Percentiles rank a stretch among this genome's conserved stretches.
Conservation (phyloP, 2,329 filamentous ascomycete genomes). For the Trichoderma sp. region DNA sequence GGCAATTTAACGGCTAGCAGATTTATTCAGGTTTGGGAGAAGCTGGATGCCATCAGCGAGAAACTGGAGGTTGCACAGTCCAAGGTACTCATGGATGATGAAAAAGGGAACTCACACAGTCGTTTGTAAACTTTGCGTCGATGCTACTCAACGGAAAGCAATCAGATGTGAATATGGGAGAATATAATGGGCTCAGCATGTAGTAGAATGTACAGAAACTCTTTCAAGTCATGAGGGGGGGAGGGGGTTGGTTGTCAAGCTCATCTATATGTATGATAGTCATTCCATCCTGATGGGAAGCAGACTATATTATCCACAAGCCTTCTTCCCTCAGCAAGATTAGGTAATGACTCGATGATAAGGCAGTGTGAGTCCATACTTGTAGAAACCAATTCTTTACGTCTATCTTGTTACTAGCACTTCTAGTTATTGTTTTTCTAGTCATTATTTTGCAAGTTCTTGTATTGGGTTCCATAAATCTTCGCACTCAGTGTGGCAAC, state of each 20-base stretch:
- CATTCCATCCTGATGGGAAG: too few relatives aligned
- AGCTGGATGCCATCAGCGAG: neutral
- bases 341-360: neutral
- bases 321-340: neutral
- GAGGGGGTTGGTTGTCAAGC: too few relatives aligned
- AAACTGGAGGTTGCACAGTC: neutral
- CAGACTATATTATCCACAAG: neutral
- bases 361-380: neutral
- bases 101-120: neutral
- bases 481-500: neutral
- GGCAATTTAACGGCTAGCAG: neutral
- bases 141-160: neutral
- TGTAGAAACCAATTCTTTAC: neutral
- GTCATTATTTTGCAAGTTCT: neutral
- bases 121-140: neutral
- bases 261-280: too few relatives aligned
- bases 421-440: neutral
- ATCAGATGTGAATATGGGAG: neutral
- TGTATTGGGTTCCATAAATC: neutral
- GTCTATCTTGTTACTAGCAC: neutral
- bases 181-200: neutral
- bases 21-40: neutral
- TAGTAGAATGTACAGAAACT: neutral
- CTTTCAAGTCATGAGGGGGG: too few relatives aligned
- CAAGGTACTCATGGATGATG: neutral